Evolutionary conservation across 2,329 filamentous ascomycete species (phyloP), one percentile per base, ranked within the genome.

Genomic region (Didymella sp.): DNA sequence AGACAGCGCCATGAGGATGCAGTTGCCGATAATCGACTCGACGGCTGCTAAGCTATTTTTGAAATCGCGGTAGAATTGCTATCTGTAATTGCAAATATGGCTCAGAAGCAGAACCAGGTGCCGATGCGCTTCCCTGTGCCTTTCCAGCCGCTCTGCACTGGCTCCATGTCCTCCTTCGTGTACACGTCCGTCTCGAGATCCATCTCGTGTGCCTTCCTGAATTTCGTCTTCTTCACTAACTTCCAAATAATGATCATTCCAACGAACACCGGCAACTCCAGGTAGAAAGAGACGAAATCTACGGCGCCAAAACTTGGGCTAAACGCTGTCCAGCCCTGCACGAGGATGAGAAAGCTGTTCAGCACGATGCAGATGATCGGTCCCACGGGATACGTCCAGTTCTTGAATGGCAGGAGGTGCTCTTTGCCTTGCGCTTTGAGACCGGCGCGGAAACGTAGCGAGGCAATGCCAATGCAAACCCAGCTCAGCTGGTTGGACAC

Each of bases 321-420:
- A 59, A 91, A 92, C 0, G 88, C 88, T 1, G 60, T 64, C 68
- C 69, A 73, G 6, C 71, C 71, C 44, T 72, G 70, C 1, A 72
- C 68, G 7, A 73, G 43, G 2, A 73, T 67, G 15, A 73, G 67
- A 49, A 73, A 72, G 19, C 37, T 62, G 41, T 71, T 73, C 8
- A 71, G 51, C 2, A 67, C 51, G 0, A 73, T 50, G 48, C 64
- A 69, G 15, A 72, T 15, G 7, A 63, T 51, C 85, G 76, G 73
- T 81, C 86, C 68, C 77, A 71, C 79, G 84, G 85, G 85, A 41
- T 73, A 72, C 12, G 79, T 77, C 64, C 82, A 87, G 0, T 89
- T 89, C n/a, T 81, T 84, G 56, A 76, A 81, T 2, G 80, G 80
- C 41, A 81, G 77, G 46, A 78, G 76, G 19, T 74, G 75, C 15